Conservation (phyloP, 2,329 filamentous ascomycete species). For the Shiraia bambusicola region DNA sequence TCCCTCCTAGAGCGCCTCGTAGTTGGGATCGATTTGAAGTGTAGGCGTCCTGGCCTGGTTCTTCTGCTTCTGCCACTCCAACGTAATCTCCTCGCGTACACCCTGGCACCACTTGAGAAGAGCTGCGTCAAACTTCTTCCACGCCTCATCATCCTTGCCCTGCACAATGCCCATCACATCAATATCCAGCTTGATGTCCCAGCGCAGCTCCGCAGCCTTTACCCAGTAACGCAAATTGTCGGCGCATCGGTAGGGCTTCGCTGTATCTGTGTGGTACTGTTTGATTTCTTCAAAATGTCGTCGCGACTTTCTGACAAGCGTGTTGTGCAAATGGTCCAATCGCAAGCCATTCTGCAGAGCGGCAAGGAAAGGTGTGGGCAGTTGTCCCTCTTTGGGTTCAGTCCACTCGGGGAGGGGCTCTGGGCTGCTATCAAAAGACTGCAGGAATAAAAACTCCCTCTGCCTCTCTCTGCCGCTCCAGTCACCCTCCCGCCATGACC, state of each 20-base stretch:
- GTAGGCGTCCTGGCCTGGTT: slow-evolving; percentile 41
- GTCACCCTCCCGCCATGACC: slow-evolving; percentile 78
- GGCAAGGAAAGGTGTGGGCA: slow-evolving; percentile 72
- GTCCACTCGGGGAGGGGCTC: slow-evolving; percentile 68
- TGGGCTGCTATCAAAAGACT: slow-evolving; percentile 66
- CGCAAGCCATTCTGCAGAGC: slow-evolving; percentile 76
- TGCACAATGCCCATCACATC: slow-evolving; percentile 87
- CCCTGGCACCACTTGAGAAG: slow-evolving; percentile 79
- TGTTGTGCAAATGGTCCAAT: slow-evolving; percentile 87
- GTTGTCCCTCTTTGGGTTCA: slow-evolving; percentile 53
- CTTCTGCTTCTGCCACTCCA: slow-evolving; percentile 62
- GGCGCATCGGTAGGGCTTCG: slow-evolving; percentile 88
- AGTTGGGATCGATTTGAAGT: slow-evolving; percentile 41
- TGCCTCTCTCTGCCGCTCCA: slow-evolving; percentile 73
- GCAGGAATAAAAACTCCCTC: slow-evolving; percentile 78
- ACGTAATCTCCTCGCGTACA: slow-evolving; percentile 79
- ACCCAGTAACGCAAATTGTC: slow-evolving; percentile 96
- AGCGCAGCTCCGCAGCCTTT: slow-evolving; percentile 92
- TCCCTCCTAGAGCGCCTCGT: slow-evolving; percentile 26
- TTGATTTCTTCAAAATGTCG: slow-evolving; percentile 88
- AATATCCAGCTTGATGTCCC: slow-evolving; percentile 80
- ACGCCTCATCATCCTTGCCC: slow-evolving; percentile 67
- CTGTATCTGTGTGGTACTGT: slow-evolving; percentile 85
- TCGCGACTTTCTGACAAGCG: slow-evolving; percentile 78
- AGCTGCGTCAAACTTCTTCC: slow-evolving; percentile 80